These are phyloP conservation scores for Pythium insidiosum DNA, from an alignment of 352 stramenopile genomes.

Conservation along the genomic window DNA sequence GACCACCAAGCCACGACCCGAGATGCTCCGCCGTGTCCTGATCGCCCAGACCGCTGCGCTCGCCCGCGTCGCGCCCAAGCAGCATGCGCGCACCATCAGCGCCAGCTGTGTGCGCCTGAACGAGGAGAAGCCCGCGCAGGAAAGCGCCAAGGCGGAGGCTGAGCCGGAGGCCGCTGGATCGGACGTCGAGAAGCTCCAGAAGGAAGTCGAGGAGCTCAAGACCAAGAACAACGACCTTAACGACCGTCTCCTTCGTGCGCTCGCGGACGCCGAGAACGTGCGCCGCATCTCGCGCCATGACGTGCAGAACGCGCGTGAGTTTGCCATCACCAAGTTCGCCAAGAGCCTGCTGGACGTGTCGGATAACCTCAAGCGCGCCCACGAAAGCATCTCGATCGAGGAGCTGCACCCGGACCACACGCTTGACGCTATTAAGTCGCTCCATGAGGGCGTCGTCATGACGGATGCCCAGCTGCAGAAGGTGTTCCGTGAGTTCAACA, in stretches of 20 bases:
- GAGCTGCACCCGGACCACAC: constrained; percentile 63
- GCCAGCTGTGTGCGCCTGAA: constrained; percentile 26
- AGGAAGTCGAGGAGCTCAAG: constrained; percentile 69
- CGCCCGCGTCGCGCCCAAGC: constrained; percentile 24
- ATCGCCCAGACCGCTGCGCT: constrained; percentile 30
- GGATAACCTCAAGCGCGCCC: constrained; percentile 95
- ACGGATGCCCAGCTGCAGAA: constrained; percentile 94
- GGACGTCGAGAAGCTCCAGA: constrained; percentile 38
- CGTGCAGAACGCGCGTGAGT: constrained; percentile 90
- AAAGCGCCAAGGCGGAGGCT: constrained; percentile 8
- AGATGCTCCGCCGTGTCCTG: constrained; percentile 59
- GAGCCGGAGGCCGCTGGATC: constrained; percentile 8
- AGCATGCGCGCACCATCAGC: constrained; percentile 42
- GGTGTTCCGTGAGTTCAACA: constrained; percentile 90
- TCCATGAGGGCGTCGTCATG: constrained; percentile 90
- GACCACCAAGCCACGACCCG: not conserved
- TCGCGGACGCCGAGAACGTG: constrained; percentile 98
- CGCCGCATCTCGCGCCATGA: constrained; percentile 91
- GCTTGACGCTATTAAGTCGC: constrained; percentile 54
- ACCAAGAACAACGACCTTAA: constrained; percentile 74
- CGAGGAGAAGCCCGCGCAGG: constrained; percentile 41
- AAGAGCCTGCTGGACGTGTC: constrained; percentile 96
- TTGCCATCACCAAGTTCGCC: constrained; percentile 95
- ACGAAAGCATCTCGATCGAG: constrained; percentile 83
- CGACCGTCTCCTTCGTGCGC: constrained; percentile 82